Conservation (phyloP, 495 filamentous ascomycete genomes). For the Daldinia concentrica region DNA sequence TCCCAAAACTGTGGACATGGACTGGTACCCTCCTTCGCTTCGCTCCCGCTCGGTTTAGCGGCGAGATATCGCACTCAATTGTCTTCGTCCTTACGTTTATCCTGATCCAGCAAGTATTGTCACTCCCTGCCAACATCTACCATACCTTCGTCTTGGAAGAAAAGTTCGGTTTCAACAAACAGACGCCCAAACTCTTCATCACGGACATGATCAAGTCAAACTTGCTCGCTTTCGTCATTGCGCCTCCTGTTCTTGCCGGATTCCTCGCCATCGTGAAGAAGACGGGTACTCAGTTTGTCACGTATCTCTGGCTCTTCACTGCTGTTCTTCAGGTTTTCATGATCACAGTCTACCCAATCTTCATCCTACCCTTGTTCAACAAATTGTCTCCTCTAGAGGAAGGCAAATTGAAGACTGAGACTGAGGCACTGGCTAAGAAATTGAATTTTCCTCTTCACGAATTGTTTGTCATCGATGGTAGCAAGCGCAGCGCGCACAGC, state of each 20-base stretch:
- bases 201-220: constrained; percentile 93
- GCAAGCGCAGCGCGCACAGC: constrained; percentile 95
- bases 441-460: constrained; percentile 91
- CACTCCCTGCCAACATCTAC: constrained; percentile 86
- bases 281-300: constrained; percentile 93
- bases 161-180: constrained; percentile 98
- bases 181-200: constrained; percentile 87
- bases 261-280: constrained; percentile 91
- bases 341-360: constrained; percentile 95
- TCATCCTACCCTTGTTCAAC: constrained; percentile 96
- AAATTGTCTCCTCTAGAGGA: constrained; percentile 93
- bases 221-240: constrained; percentile 78
- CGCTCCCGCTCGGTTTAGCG: constrained; percentile 79
- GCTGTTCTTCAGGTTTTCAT: constrained; percentile 88
- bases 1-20: constrained; percentile 88
- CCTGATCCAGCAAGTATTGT: constrained; percentile 77
- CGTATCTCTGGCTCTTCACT: constrained; percentile 94
- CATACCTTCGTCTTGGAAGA: constrained; percentile 95
- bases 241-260: constrained; percentile 85
- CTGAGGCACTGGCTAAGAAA: constrained; percentile 83
- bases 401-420: constrained; percentile 84
- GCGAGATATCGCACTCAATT: constrained; percentile 93
- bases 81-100: constrained; percentile 91
- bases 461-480: constrained; percentile 95
- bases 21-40: constrained; percentile 77